Evolutionary conservation across 2,329 filamentous ascomycete species (phyloP).

Genomic region (Neoscytalidium dimidiatum): DNA sequence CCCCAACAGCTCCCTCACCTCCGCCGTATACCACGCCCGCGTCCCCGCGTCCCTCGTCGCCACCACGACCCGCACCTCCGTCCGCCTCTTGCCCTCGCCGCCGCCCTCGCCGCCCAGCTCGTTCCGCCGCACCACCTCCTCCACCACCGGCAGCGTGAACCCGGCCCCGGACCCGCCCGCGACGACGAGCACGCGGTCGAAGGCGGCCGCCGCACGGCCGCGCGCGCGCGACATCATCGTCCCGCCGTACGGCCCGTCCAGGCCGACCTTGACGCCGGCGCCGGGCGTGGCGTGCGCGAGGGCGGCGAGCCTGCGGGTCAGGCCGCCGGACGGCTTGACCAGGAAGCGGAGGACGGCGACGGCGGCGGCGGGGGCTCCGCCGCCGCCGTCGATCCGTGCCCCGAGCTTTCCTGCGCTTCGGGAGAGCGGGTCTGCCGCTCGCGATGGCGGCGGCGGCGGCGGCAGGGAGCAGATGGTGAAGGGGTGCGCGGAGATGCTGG

Average conservation of each 20-base stretch:
- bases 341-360: slow-evolving; percentile 53
- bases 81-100: neutral
- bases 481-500: slow-evolving; percentile 52
- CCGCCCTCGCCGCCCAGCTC: neutral
- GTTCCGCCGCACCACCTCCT: slow-evolving; percentile 35
- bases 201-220: slow-evolving; percentile 25
- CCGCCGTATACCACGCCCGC: slow-evolving; percentile 11
- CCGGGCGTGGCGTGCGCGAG: slow-evolving; percentile 40
- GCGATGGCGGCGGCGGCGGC: neutral
- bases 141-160: slow-evolving; percentile 53
- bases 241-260: slow-evolving; percentile 64
- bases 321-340: slow-evolving; percentile 51
- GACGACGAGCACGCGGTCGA: slow-evolving; percentile 51
- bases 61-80: neutral
- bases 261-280: slow-evolving; percentile 44
- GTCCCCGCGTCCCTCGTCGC: slow-evolving; percentile 14
- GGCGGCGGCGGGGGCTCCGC: neutral
- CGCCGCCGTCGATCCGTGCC: neutral
- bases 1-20: slow-evolving; percentile 11
- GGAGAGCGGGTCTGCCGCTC: too few relatives aligned
- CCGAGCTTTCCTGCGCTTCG: too few relatives aligned
- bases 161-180: slow-evolving; percentile 60
- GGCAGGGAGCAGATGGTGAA: slow-evolving; percentile 59
- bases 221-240: slow-evolving; percentile 33
- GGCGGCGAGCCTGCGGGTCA: slow-evolving; percentile 51